Evolutionary conservation across 1,139 yeast genomes (phyloP), one percentile per base, ranked within the genome.

Genomic region (Debaryomyces psychrophilus): DNA sequence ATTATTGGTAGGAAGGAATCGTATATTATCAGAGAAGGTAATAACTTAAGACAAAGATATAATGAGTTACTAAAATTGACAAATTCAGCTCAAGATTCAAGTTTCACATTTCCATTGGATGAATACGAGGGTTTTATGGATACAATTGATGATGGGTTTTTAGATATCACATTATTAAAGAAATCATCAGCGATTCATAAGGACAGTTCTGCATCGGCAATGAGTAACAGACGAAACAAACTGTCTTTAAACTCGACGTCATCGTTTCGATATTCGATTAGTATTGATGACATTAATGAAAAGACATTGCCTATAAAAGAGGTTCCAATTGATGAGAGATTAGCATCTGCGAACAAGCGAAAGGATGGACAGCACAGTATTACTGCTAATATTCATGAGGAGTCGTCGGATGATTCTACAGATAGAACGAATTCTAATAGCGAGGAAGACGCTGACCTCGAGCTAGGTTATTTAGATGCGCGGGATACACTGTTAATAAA

Each of bases 1-100:
- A 77, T 85, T 9, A 75, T 87, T 50, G 87, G 88, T 1, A 73
- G 83, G 49, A 83, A 83, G 50, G 90, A 85, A 55, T 74, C 76
- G 6, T 70, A 71, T 45, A 62, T 85, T 28, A 69, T 79, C 40
- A 68, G 72, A 27, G 76, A 71, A 43, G 77, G 69, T 29, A 65
- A 65, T 37, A 62, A 59, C 33, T 59, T 71, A 47, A 72, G 72
- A 52, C 54, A 54, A 29, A 58, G 53, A 38, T 73, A 68, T 48
- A 58, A 59, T 38, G 56, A 59, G 12, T 44, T 68, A 22, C 51
- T 71, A 38, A 54, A 57, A 14, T 59, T 58, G 9, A 61, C 71
- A 1, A 48, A 57, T n/a, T 60, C 64, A 0, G 56, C 59, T 0
- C 48, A 56, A 17, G 66, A 63, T 36, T 54, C 62, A 0, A 57